Percentiles rank a stretch among this genome's conserved stretches.
phyloP scores from a whole-genome alignment of 345 rosid genomes.

The Boechera retrofracta region DNA sequence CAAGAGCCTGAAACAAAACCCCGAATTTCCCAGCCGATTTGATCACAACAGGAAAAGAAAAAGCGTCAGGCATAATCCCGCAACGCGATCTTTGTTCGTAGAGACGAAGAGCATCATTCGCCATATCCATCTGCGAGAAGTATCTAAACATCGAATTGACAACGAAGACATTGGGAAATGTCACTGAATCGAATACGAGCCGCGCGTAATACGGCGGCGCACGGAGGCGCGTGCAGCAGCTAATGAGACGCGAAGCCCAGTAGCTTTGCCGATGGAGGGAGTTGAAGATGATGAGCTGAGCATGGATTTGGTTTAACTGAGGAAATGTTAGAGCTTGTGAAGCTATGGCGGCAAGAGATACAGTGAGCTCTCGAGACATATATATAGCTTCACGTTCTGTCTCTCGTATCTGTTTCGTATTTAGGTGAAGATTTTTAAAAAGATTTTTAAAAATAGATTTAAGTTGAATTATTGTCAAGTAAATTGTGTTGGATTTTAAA shows the following conservation, averaged over 20 bases:
- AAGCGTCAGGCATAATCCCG: constrained; percentile 40
- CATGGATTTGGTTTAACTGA: constrained; percentile 49
- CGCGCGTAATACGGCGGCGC: constrained; percentile 44
- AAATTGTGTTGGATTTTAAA: too few species aligned
- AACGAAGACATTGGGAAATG: constrained; percentile 29
- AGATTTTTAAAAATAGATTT: neutral
- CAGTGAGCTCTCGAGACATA: constrained; percentile 38
- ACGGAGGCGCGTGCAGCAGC: constrained; percentile 46
- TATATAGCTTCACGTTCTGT: constrained; percentile 12
- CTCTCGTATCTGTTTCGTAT: neutral
- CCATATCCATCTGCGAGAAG: constrained; percentile 38
- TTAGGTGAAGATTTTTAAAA: neutral
- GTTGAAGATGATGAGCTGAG: constrained; percentile 45
- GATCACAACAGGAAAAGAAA: constrained; percentile 48
- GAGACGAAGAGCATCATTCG: constrained; percentile 38
- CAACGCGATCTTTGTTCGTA: constrained; percentile 29
- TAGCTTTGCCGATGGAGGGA: constrained; percentile 46
- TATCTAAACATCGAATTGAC: constrained; percentile 42
- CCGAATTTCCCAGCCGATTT: constrained; percentile 46
- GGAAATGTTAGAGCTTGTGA: constrained; percentile 10
- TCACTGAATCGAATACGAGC: constrained; percentile 34
- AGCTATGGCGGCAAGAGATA: constrained; percentile 34
- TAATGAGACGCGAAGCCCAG: constrained; percentile 44
- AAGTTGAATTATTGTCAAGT: neutral
- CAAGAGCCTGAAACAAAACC: constrained; percentile 45